These are phyloP conservation scores for Penicillium steckii DNA, from an alignment of 495 filamentous ascomycete species.

Conservation along the genomic window DNA sequence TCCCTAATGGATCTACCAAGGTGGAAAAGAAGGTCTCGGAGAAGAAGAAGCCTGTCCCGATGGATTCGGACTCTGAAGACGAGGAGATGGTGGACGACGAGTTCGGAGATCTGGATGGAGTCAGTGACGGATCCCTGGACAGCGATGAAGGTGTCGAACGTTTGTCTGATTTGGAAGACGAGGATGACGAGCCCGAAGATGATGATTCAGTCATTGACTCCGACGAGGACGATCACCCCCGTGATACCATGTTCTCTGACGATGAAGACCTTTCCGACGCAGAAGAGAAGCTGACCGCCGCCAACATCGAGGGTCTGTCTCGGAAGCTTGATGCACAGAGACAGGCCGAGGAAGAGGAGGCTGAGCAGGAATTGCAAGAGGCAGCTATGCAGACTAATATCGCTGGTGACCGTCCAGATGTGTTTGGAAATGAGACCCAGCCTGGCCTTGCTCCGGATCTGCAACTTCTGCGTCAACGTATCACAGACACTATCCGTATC, in stretches of 20 bases:
- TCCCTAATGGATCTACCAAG: slow-evolving; percentile 35
- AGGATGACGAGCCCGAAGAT: slow-evolving; percentile 35
- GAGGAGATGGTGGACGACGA: slow-evolving; percentile 47
- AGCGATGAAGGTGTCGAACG: slow-evolving; percentile 52
- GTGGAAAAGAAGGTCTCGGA: slow-evolving; percentile 29
- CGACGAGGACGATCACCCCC: slow-evolving; percentile 57
- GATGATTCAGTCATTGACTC: slow-evolving; percentile 74
- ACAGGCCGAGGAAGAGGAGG: slow-evolving; percentile 69
- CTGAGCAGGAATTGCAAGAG: slow-evolving; percentile 66
- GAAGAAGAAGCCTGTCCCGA: slow-evolving; percentile 43
- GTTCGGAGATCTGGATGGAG: slow-evolving; percentile 52
- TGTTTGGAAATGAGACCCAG: slow-evolving; percentile 62
- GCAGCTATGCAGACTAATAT: slow-evolving; percentile 95
- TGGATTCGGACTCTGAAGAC: slow-evolving; percentile 43
- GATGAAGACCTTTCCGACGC: slow-evolving; percentile 89
- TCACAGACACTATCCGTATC: slow-evolving; percentile 90
- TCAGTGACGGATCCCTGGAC: slow-evolving; percentile 48
- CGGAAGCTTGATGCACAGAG: slow-evolving; percentile 71
- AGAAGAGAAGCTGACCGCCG: slow-evolving; percentile 89
- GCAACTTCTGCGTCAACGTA: slow-evolving; percentile 83
- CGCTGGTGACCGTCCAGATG: slow-evolving; percentile 69
- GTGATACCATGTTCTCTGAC: slow-evolving; percentile 81
- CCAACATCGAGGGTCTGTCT: slow-evolving; percentile 92
- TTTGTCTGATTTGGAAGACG: slow-evolving; percentile 55
- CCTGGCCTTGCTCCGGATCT: slow-evolving; percentile 78